A percentile compares a stretch with the other conserved stretches of the same genome.
These are phyloP conservation scores for Asterella californica DNA, from an alignment of 225 moss, liverwort and hornwort genomes.

Conservation along the genomic window DNA sequence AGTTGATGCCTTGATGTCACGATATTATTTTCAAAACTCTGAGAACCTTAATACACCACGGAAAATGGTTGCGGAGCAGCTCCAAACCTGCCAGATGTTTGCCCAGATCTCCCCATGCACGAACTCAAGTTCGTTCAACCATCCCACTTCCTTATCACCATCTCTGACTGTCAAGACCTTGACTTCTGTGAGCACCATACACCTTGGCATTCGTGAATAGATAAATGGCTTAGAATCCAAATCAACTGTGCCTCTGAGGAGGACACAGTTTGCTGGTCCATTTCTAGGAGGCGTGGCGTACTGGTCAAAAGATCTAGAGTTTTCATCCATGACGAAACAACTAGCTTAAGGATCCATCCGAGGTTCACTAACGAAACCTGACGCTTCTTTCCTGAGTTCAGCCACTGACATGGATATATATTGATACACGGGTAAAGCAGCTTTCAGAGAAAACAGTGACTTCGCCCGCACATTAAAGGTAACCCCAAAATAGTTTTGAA, in stretches of 20 bases:
- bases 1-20: background rate
- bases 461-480: background rate
- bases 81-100: slow-evolving; percentile 74
- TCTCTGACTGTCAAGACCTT: slow-evolving; percentile 71
- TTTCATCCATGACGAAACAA: background rate
- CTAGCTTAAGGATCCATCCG: background rate
- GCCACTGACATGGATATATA: background rate
- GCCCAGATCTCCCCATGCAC: slow-evolving; percentile 85
- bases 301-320: background rate
- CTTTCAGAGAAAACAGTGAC: too few species aligned
- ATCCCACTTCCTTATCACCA: slow-evolving; percentile 61
- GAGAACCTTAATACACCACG: background rate
- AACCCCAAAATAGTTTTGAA: background rate
- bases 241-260: background rate
- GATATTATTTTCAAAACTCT: background rate
- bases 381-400: background rate
- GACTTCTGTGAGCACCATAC: slow-evolving; percentile 43
- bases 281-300: background rate
- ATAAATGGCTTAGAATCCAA: background rate
- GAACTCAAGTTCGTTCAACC: slow-evolving; percentile 90
- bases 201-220: background rate
- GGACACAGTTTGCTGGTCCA: background rate
- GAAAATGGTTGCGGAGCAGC: background rate
- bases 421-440: too few species aligned
- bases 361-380: background rate